Percentiles rank a stretch among this genome's conserved stretches.
Evolutionary conservation across 2,329 filamentous ascomycete species (phyloP).

Genomic region (Orbilia quercus): DNA sequence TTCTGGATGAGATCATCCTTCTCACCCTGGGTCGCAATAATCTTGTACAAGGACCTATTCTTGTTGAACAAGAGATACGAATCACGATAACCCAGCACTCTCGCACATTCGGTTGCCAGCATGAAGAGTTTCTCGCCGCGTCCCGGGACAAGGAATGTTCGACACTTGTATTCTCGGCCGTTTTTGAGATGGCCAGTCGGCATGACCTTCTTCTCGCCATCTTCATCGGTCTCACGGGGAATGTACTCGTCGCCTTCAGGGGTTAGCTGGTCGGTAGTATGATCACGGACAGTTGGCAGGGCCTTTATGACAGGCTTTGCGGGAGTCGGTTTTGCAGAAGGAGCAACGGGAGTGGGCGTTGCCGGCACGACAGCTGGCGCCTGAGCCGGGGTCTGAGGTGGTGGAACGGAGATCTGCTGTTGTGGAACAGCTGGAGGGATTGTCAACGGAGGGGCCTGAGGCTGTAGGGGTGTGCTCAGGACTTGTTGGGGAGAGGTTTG

Average conservation of each 20-base stretch:
- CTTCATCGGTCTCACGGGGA: constrained; percentile 89
- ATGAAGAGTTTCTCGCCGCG: constrained; percentile 91
- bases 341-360: constrained; percentile 37
- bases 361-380: constrained; percentile 41
- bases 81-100: constrained; percentile 96
- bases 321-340: constrained; percentile 69
- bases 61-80: constrained; percentile 99
- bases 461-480: constrained; percentile 57
- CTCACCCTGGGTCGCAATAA: constrained; percentile 96
- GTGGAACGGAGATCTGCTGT: constrained; percentile 41
- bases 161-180: constrained; percentile 89
- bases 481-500: constrained; percentile 61
- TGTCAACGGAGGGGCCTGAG: constrained; percentile 59
- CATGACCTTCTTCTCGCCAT: constrained; percentile 93
- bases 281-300: constrained; percentile 92
- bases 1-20: constrained; percentile 96
- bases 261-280: constrained; percentile 94
- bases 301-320: constrained; percentile 90
- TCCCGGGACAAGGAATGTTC: constrained; percentile 89
- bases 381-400: constrained; percentile 54
- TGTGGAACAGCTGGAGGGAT: constrained; percentile 58
- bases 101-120: constrained; percentile 95
- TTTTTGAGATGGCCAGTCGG: constrained; percentile 83
- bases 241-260: constrained; percentile 92
- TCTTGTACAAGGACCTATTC: constrained; percentile 95